phyloP scores from a whole-genome alignment of 1,139 yeast genomes.

The Nakaseomyces delphensis region DNA sequence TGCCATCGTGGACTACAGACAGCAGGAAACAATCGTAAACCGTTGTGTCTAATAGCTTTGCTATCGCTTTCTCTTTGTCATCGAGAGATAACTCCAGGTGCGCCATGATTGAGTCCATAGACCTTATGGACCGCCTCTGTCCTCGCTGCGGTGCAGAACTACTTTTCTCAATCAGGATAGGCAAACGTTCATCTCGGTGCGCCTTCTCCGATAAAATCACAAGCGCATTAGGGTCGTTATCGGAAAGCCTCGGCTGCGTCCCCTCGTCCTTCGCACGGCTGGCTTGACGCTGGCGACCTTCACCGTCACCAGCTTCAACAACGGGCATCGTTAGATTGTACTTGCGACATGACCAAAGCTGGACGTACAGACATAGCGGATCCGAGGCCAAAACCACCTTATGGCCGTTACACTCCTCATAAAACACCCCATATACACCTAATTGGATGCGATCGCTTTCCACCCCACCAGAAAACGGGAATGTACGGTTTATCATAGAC shows the following conservation, averaged over 20 bases:
- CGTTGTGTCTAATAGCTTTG: conserved; percentile 12
- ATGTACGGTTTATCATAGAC: conserved; percentile 7
- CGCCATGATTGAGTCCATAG: conserved; percentile 11
- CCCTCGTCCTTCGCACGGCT: background rate
- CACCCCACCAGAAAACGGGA: conserved; percentile 6
- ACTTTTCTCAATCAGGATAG: conserved; percentile 12
- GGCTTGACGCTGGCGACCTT: background rate
- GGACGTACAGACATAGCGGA: conserved; percentile 17
- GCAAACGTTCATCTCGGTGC: conserved; percentile 10
- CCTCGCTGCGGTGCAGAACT: background rate
- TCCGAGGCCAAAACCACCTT: conserved; percentile 13
- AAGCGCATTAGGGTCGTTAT: conserved; percentile 5
- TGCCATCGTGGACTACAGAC: background rate
- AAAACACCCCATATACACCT: conserved; percentile 14
- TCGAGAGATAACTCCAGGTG: background rate
- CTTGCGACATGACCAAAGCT: conserved; percentile 15
- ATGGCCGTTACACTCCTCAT: conserved; percentile 5
- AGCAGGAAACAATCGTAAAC: conserved; percentile 11
- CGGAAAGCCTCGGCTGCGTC: background rate
- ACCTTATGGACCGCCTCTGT: conserved; percentile 11
- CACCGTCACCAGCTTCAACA: conserved; percentile 1
- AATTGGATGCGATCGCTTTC: conserved; percentile 11
- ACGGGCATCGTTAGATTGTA: conserved; percentile 11
- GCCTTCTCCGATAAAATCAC: conserved; percentile 12
- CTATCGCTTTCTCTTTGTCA: conserved; percentile 1